Base-by-base conservation (phyloP, 2,329 filamentous ascomycete species). In the Sarocladium oryzae region DNA sequence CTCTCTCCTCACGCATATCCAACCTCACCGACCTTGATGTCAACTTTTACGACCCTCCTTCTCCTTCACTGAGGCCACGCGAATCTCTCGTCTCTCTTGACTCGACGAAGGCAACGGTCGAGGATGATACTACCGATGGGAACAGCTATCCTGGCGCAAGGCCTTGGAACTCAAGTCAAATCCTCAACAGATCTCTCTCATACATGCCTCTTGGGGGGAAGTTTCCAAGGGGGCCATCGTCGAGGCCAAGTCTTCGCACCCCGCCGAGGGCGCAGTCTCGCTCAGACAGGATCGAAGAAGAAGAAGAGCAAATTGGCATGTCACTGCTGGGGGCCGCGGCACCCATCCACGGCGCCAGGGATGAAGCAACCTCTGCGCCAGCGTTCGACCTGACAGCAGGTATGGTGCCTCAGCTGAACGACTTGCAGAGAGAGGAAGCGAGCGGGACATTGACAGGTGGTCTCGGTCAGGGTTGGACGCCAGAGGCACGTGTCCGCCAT, bases 371-470 rank as follows among this genome's bases (percentile, higher is more conserved):
- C 57, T 51, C 53, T 51, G 62, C 62, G 7, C 62, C 67, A 2
- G 62, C 64, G 3, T 72, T 78, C 52, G 76, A 81, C 54, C 54
- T 79, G 15, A 71, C 70, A 8, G 70, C 69, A 32, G 69, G 68
- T 4, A 61, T 75, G 5, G 74, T 77, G 0, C 76, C 76, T 2
- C 71, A 76, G 37, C 73, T 77, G 48, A 63, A 69, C 6, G 69
- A 65, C 2, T 57, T 78, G 13, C 75, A 78, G 57, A 66, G 71
- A 36, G 72, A 79, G 54, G 81, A 84, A 58, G 74, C 78, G 2
- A 70, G 65, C 7, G 80, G 79, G 2, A 70, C 67, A 32, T 63
- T 84, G 23, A 83, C 79, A 0, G 77, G 79, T n/a, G 81, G 81
- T 0, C 58, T 84, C 10, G 81, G 81, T 2, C 65, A 67, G 30